These are phyloP conservation scores for Jatropha podagrica DNA, from an alignment of 441 rosid species.

Conservation along the genomic window DNA sequence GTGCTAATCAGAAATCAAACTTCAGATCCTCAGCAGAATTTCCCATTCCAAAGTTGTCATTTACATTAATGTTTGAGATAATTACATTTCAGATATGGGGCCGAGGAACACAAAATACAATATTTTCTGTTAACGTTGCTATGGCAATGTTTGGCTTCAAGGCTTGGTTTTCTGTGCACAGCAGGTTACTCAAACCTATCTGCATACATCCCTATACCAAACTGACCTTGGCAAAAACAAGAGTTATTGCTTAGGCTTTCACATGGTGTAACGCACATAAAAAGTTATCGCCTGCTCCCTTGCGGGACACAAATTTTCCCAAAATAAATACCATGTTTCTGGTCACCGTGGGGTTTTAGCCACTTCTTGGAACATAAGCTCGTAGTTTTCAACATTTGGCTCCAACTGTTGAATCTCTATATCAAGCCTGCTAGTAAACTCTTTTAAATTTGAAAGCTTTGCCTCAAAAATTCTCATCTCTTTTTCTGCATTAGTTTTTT, in stretches of 20 bases:
- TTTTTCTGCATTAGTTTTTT: background rate
- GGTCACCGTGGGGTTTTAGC: slow-evolving; percentile 16
- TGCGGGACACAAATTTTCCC: background rate
- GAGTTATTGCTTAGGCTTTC: no score
- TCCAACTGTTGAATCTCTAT: slow-evolving; percentile 11
- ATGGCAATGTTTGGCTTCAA: no score
- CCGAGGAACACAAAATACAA: no score
- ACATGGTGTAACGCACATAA: no score
- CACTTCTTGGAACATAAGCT: slow-evolving; percentile 6
- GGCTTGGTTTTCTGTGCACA: no score
- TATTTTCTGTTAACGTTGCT: no score
- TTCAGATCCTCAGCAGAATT: no score
- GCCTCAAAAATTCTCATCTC: background rate
- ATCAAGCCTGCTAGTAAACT: background rate
- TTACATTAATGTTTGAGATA: no score
- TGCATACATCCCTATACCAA: background rate
- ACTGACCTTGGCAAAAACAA: background rate
- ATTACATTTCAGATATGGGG: no score
- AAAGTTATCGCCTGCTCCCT: background rate
- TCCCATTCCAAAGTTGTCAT: no score
- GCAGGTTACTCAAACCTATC: background rate
- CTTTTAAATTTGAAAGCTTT: background rate
- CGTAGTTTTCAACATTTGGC: background rate
- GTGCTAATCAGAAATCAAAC: no score
- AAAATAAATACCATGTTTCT: background rate